These are phyloP conservation scores for Citrullus mucosospermus DNA, from an alignment of 306 rosid species.

Conservation along the genomic window DNA sequence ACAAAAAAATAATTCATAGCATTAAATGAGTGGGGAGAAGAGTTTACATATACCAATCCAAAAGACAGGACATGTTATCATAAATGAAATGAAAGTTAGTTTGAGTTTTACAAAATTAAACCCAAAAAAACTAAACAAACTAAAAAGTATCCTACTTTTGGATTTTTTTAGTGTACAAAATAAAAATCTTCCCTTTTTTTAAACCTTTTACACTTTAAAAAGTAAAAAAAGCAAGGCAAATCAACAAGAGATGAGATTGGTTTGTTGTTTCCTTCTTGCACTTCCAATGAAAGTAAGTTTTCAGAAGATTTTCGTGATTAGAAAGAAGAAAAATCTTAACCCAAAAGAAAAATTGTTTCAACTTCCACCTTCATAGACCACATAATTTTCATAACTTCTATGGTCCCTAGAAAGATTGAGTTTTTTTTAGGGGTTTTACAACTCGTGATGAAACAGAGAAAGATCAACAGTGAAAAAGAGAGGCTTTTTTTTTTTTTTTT, in stretches of 20 bases:
- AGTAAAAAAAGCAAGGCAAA: background rate
- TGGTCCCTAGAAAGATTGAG: slow-evolving; percentile 18
- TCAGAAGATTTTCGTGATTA: slow-evolving; percentile 11
- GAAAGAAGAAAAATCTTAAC: background rate
- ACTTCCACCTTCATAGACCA: background rate
- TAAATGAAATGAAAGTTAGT: background rate
- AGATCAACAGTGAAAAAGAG: background rate
- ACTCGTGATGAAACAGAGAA: slow-evolving; percentile 73
- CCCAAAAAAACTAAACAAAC: background rate
- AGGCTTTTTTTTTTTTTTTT: slow-evolving; percentile 1
- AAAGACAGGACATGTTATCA: background rate
- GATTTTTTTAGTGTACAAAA: background rate
- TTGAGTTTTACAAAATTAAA: background rate
- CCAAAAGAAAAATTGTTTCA: background rate
- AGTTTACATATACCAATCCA: background rate
- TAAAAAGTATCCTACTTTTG: background rate
- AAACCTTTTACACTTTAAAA: background rate
- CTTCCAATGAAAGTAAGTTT: background rate
- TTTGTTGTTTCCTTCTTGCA: background rate
- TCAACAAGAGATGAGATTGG: background rate
- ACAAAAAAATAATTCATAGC: background rate
- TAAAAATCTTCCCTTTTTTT: background rate
- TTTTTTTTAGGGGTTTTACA: slow-evolving; percentile 14
- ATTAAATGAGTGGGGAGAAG: background rate
- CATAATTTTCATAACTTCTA: background rate